Evolutionary conservation across 2,329 filamentous ascomycete species (phyloP), one percentile per base, ranked within the genome.

Genomic region (Phialemonium atrogriseum): DNA sequence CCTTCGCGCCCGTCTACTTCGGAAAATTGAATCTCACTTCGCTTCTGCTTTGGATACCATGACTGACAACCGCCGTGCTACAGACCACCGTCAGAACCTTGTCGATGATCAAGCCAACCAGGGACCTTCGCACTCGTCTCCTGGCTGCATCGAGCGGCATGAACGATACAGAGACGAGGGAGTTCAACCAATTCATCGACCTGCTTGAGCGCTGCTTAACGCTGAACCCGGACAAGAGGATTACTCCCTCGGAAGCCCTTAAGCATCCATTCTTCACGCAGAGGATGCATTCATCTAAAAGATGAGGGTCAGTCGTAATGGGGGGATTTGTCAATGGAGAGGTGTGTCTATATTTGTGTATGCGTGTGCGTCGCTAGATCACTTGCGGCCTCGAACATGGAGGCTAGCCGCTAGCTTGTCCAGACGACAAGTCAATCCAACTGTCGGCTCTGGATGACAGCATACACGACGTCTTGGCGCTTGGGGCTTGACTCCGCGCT

Each of bases 191-290:
- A 32, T 94, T 98, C 56, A 70, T 86, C 44, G 88, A 96, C 56
- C 62, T 98, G 29, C 62, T 98, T 35, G 88, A 94, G 50, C 80
- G 83, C 34, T 96, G 88, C 52, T 66, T 98, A 41, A 77, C 80
- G 36, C 70, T 96, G 42, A 94, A 96, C 51, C 86, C 89, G 1
- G 88, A 94, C 54, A 94, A 93, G 66, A 75, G 91, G 40, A 84
- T 91, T 48, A 89, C 84, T 27, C 84, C 91, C 0, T 66, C 72
- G 10, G 88, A 96, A 49, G 91, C 91, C 29, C 63, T 96, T 46
- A 80, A 78, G 50, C 89, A 96, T 63, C 84, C 84, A 1, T 96
- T 96, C 58, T 86, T 96, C 46, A 64, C 60, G 16, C 61, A 68
- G 15, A 58, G 55, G 52, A 49, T 53, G 31, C 28, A 35, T 30